These are phyloP conservation scores for Colletotrichum agaves DNA, from an alignment of 2,329 filamentous ascomycete species.

Conservation along the genomic window DNA sequence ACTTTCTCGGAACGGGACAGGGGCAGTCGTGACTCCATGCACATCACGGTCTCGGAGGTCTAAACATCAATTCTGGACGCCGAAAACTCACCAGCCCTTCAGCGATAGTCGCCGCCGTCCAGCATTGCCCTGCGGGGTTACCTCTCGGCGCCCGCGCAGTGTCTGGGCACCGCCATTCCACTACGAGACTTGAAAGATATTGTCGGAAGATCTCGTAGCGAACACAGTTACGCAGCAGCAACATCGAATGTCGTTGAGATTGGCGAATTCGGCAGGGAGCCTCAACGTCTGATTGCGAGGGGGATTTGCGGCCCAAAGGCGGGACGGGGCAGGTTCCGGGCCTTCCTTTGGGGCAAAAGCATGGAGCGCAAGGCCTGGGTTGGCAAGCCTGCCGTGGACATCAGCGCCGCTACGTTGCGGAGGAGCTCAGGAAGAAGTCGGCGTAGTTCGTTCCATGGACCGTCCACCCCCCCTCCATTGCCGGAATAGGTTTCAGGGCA, in stretches of 20 bases:
- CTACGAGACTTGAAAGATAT: background rate
- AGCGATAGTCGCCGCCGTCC: constrained; percentile 17
- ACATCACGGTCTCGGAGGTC: constrained; percentile 28
- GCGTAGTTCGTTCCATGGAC: background rate
- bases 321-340: constrained; percentile 21
- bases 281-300: constrained; percentile 25
- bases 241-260: constrained; percentile 30
- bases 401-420: background rate
- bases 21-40: background rate
- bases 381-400: background rate
- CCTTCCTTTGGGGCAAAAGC: constrained; percentile 16
- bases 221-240: background rate
- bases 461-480: background rate
- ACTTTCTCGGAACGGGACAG: background rate
- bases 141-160: constrained; percentile 28
- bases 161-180: constrained; percentile 22
- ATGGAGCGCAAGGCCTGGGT: constrained; percentile 6
- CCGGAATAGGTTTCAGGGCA: constrained; percentile 5
- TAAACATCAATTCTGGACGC: constrained; percentile 27
- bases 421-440: background rate
- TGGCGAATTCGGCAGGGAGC: constrained; percentile 24
- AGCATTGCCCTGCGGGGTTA: constrained; percentile 35
- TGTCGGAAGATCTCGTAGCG: constrained; percentile 5
- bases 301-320: constrained; percentile 15
- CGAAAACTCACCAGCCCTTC: constrained; percentile 27